These are phyloP conservation scores for Zopfochytrium polystomum DNA, from an alignment of 371 early-diverging fungal genomes.

Conservation along the genomic window DNA sequence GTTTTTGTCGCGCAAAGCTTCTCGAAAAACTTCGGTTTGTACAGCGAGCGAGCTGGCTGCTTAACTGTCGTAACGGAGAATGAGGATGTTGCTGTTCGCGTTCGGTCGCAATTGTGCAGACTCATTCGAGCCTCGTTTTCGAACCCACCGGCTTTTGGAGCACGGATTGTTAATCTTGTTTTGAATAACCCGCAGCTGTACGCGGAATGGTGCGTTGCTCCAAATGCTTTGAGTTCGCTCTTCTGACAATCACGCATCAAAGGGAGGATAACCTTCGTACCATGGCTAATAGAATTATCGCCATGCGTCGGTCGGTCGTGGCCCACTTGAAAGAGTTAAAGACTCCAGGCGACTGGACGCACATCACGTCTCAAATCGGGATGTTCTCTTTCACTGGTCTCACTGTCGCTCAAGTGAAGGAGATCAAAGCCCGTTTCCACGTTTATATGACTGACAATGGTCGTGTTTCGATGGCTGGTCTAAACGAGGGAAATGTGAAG, in stretches of 20 bases:
- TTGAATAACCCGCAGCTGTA: slow-evolving; percentile 75
- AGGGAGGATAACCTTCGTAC: slow-evolving; percentile 63
- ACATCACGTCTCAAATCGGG: slow-evolving; percentile 85
- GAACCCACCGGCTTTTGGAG: slow-evolving; percentile 87
- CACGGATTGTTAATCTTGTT: slow-evolving; percentile 80
- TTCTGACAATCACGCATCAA: background rate
- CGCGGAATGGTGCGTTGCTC: slow-evolving; percentile 67
- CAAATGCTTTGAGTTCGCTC: background rate
- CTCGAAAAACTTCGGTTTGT: slow-evolving; percentile 96
- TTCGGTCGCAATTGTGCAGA: slow-evolving; percentile 80
- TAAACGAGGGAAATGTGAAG: slow-evolving; percentile 78
- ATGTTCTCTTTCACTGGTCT: slow-evolving; percentile 92
- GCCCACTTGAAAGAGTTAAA: slow-evolving; percentile 61
- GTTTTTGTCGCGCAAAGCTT: slow-evolving; percentile 85
- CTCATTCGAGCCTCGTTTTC: slow-evolving; percentile 81
- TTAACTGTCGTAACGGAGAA: slow-evolving; percentile 68
- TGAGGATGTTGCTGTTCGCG: slow-evolving; percentile 51
- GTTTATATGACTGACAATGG: slow-evolving; percentile 92
- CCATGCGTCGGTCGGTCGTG: slow-evolving; percentile 74
- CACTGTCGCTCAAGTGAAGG: slow-evolving; percentile 56
- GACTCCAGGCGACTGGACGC: slow-evolving; percentile 93
- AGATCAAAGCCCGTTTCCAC: slow-evolving; percentile 79
- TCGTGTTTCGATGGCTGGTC: slow-evolving; percentile 91
- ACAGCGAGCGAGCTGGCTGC: slow-evolving; percentile 88
- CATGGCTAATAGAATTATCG: slow-evolving; percentile 87